These are phyloP conservation scores for Cyclocybe cylindracea DNA, from an alignment of 768 basidiomycete genomes.

Conservation along the genomic window DNA sequence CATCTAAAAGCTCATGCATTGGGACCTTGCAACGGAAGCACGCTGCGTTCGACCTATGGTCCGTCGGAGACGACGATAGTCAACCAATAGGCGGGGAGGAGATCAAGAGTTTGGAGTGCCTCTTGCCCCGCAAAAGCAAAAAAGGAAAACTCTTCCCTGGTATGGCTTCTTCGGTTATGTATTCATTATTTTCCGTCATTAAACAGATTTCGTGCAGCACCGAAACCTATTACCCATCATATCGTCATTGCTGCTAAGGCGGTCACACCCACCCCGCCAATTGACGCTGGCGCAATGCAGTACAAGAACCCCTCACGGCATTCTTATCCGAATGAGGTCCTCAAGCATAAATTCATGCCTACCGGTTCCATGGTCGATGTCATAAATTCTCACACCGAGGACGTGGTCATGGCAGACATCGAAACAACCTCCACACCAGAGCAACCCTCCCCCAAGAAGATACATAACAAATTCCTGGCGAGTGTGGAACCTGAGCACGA, in stretches of 20 bases:
- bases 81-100: conserved; percentile 59
- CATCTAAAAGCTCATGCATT: conserved; percentile 40
- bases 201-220: conserved; percentile 39
- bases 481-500: conserved; percentile 3
- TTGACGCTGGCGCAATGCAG: conserved; percentile 11
- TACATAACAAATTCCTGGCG: conserved; percentile 5
- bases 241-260: conserved; percentile 59
- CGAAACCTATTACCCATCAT: conserved; percentile 58
- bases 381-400: conserved; percentile 17
- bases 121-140: conserved; percentile 65
- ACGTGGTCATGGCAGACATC: conserved; percentile 26
- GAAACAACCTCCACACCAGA: conserved; percentile 4
- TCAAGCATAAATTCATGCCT: conserved; percentile 67
- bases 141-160: conserved; percentile 60
- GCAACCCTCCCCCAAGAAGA: conserved; percentile 13
- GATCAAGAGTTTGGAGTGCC: conserved; percentile 56
- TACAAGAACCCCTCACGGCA: conserved; percentile 57
- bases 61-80: conserved; percentile 43
- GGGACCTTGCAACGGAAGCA: conserved; percentile 57
- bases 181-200: not conserved
- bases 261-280: conserved; percentile 31
- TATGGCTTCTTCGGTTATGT: conserved; percentile 23
- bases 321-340: conserved; percentile 56
- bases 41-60: conserved; percentile 66
- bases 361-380: conserved; percentile 47